These are phyloP conservation scores for Lentinula boryana DNA, from an alignment of 768 basidiomycete genomes.

Conservation along the genomic window DNA sequence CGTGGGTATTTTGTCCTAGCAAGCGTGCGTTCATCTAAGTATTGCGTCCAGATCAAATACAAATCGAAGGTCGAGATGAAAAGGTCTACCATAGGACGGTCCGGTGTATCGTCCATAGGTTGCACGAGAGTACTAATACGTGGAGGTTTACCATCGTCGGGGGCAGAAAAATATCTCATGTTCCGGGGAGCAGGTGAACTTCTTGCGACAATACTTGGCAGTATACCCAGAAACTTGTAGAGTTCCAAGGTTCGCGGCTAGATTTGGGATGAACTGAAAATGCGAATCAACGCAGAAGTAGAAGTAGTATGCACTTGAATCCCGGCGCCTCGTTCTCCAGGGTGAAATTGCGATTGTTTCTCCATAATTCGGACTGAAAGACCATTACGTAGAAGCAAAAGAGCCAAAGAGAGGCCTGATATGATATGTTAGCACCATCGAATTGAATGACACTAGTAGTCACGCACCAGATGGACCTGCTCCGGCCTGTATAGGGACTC, in stretches of 20 bases:
- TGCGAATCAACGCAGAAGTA: not conserved
- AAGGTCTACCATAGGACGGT: constrained; percentile 13
- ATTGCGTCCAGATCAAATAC: not conserved
- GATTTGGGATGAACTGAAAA: not conserved
- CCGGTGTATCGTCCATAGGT: constrained; percentile 12
- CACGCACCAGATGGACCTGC: constrained; percentile 1
- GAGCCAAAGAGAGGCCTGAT: constrained; percentile 23
- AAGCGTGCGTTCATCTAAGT: constrained; percentile 13
- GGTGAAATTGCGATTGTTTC: constrained; percentile 13
- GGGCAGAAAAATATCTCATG: constrained; percentile 10
- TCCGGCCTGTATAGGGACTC: not conserved
- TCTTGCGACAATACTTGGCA: constrained; percentile 9
- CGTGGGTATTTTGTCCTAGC: constrained; percentile 21
- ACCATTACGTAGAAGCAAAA: constrained; percentile 21
- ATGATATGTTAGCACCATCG: constrained; percentile 3
- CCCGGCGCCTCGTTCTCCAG: constrained; percentile 20
- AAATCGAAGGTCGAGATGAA: not conserved
- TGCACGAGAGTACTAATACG: not conserved
- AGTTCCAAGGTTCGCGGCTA: constrained; percentile 21
- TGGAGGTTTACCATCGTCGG: constrained; percentile 1
- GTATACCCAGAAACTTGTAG: constrained; percentile 17
- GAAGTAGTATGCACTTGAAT: constrained; percentile 13
- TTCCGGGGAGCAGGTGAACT: constrained; percentile 1
- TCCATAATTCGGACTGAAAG: constrained; percentile 28
- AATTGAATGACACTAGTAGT: not conserved